phyloP scores from a whole-genome alignment of 495 filamentous ascomycete species.

The Aspergillus affinis region DNA sequence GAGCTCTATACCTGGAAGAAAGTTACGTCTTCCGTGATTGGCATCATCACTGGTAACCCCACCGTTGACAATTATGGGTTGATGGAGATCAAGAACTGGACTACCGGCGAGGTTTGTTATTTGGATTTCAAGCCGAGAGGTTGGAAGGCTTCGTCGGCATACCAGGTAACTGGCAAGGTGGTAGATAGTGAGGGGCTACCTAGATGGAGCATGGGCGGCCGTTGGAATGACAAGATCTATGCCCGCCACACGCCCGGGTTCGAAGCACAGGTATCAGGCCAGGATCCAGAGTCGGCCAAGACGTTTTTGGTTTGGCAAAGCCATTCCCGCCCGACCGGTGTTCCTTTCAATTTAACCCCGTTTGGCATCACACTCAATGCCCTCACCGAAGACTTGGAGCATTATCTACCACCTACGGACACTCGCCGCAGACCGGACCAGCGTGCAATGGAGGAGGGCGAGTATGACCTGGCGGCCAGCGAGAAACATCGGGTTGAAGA shows the following conservation, averaged over 20 bases:
- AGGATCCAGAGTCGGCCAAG: conserved; percentile 54
- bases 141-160: conserved; percentile 90
- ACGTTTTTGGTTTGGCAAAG: conserved; percentile 93
- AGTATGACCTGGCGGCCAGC: conserved; percentile 85
- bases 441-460: conserved; percentile 97
- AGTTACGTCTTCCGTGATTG: conserved; percentile 94
- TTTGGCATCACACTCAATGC: conserved; percentile 95
- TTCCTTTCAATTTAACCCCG: conserved; percentile 96
- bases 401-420: conserved; percentile 85
- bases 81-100: conserved; percentile 97
- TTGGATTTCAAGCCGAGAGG: conserved; percentile 94
- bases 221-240: conserved; percentile 98
- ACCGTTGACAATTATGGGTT: conserved; percentile 97
- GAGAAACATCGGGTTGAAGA: conserved; percentile 97
- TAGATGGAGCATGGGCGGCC: conserved; percentile 84
- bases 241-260: conserved; percentile 90
- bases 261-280: conserved; percentile 66
- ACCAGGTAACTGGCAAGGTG: conserved; percentile 82
- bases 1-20: conserved; percentile 99
- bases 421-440: conserved; percentile 90
- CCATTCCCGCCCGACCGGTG: conserved; percentile 72
- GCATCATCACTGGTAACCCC: conserved; percentile 95
- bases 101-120: conserved; percentile 84
- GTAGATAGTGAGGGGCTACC: conserved; percentile 70
- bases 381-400: conserved; percentile 68